A percentile compares a stretch with the other conserved stretches of the same genome.
These are phyloP conservation scores for Yarrowia sp. DNA, from an alignment of 805 yeast species.

Conservation along the genomic window DNA sequence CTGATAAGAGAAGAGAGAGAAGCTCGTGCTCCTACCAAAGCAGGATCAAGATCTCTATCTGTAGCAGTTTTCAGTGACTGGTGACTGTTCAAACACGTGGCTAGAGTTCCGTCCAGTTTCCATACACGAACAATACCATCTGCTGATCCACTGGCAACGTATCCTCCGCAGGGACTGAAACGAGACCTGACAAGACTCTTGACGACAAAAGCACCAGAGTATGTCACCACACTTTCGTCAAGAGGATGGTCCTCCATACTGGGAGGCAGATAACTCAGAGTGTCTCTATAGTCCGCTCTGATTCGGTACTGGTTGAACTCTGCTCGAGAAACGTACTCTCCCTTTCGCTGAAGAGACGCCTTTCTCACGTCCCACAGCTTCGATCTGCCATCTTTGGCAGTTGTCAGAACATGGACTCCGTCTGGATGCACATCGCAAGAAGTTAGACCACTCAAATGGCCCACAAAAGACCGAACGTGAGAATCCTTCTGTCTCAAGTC, in stretches of 20 bases:
- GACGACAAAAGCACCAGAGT: constrained; percentile 25
- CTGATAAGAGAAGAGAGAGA: constrained; percentile 22
- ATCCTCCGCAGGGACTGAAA: constrained; percentile 34
- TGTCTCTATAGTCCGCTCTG: constrained; percentile 26
- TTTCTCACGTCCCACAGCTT: constrained; percentile 31
- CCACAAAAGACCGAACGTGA: constrained; percentile 20
- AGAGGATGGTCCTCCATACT: constrained; percentile 33
- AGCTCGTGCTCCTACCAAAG: constrained; percentile 20
- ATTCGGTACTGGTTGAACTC: constrained; percentile 7
- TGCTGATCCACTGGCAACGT: constrained; percentile 34
- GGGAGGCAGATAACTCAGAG: constrained; percentile 24
- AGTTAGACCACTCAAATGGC: constrained; percentile 31
- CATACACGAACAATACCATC: constrained; percentile 32
- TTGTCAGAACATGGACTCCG: constrained; percentile 13
- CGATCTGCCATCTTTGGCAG: constrained; percentile 26
- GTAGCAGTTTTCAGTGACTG: constrained; percentile 5
- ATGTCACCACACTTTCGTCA: constrained; percentile 34
- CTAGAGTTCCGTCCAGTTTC: constrained; percentile 31
- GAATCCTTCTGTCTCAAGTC: constrained; percentile 13
- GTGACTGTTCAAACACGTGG: constrained; percentile 20
- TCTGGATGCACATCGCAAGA: constrained; percentile 30
- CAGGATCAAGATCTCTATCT: constrained; percentile 1
- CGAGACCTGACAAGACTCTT: constrained; percentile 30
- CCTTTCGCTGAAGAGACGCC: constrained; percentile 3
- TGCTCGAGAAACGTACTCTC: neutral